Evolutionary conservation across 257 asterid genomes (phyloP).

Genomic region (Solanum virginianum): DNA sequence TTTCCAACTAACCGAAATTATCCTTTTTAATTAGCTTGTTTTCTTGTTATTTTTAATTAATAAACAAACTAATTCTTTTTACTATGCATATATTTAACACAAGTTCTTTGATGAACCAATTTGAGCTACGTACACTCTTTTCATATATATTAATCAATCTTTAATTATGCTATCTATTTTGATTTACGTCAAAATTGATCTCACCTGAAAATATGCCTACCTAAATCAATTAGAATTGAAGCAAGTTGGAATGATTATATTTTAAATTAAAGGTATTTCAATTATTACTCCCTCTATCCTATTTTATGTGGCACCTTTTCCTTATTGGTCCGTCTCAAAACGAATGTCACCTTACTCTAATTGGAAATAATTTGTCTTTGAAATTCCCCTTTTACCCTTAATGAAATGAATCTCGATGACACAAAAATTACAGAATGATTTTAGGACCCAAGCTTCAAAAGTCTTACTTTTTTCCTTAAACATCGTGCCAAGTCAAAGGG

Average conservation of each 20-base stretch:
- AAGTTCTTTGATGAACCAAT: not conserved
- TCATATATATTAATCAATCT: not conserved
- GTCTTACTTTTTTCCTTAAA: too few species aligned
- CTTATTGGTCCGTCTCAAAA: too few species aligned
- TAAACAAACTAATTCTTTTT: not conserved
- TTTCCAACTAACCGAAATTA: not conserved
- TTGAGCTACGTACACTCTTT: not conserved
- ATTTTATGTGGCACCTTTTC: too few species aligned
- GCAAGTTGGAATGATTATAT: not conserved
- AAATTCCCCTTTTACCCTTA: too few species aligned
- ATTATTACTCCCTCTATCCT: too few species aligned
- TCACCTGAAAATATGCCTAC: not conserved
- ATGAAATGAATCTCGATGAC: too few species aligned
- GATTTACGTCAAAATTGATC: not conserved
- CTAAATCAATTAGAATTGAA: not conserved
- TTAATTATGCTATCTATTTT: not conserved
- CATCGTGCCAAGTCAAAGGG: too few species aligned
- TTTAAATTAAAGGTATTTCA: not conserved
- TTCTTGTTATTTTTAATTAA: not conserved
- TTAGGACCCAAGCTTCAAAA: too few species aligned
- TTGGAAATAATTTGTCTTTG: too few species aligned
- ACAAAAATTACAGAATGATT: accelerated
- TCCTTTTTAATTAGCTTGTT: not conserved
- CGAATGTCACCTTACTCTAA: too few species aligned
- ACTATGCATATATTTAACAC: not conserved